These are phyloP conservation scores for Penicillium fuscoglaucum DNA, from an alignment of 2,329 filamentous ascomycete genomes.

Conservation along the genomic window DNA sequence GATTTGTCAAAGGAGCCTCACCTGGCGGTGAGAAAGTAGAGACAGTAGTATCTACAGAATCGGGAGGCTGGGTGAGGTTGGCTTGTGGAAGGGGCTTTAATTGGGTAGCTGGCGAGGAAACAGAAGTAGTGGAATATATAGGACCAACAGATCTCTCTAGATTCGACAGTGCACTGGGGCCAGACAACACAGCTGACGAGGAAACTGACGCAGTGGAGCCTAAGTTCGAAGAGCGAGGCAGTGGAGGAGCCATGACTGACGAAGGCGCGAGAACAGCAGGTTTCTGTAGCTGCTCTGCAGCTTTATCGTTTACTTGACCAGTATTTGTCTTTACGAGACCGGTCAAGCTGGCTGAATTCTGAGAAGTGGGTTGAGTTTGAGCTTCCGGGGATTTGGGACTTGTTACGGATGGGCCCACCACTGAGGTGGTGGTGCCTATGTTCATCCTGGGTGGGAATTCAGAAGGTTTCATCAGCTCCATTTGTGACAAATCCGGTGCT, in stretches of 20 bases:
- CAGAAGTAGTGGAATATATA: too few relatives aligned
- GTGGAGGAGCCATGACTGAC: background rate
- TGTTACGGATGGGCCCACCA: background rate
- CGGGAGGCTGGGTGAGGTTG: background rate
- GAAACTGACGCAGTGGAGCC: background rate
- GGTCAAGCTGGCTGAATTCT: background rate
- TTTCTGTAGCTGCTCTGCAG: background rate
- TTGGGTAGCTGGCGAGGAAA: background rate
- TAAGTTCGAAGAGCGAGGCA: background rate
- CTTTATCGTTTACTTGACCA: background rate
- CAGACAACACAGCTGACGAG: background rate
- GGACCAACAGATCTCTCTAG: background rate
- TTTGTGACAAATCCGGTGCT: conserved; percentile 37
- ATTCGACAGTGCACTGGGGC: background rate
- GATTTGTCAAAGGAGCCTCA: background rate
- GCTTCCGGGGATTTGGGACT: background rate
- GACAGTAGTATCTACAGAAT: background rate
- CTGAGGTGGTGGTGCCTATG: background rate
- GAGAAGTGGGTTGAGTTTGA: background rate
- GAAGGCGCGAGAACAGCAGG: background rate
- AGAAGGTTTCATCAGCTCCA: conserved; percentile 40
- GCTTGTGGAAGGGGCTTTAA: background rate
- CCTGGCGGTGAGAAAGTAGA: background rate
- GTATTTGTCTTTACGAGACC: background rate
- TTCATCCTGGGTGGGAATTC: conserved; percentile 29